Conservation (phyloP, 495 filamentous ascomycete genomes). For the Corynascus novoguineensis region DNA sequence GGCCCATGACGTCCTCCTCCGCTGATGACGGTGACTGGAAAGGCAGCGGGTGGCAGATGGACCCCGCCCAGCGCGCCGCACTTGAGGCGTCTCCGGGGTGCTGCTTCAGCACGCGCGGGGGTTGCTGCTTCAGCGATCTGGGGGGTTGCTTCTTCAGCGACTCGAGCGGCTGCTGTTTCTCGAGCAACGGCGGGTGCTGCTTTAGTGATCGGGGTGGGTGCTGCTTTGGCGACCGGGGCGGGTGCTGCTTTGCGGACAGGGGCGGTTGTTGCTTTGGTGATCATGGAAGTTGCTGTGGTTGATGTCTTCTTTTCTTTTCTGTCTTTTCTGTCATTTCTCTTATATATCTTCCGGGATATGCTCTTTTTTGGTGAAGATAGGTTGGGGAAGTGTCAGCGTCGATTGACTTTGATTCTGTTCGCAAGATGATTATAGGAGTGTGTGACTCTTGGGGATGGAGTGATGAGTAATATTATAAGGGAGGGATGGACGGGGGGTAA, state of each 20-base stretch:
- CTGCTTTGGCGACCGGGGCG: background rate
- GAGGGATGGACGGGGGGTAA: too few species aligned
- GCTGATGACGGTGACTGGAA: background rate
- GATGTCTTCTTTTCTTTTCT: too few species aligned
- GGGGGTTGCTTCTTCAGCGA: constrained; percentile 3
- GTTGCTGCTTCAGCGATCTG: constrained; percentile 8
- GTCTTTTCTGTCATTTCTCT: too few species aligned
- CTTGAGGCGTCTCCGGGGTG: constrained; percentile 9
- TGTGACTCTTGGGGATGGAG: too few species aligned
- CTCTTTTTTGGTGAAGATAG: too few species aligned
- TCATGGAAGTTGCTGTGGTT: background rate
- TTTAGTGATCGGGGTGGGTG: background rate
- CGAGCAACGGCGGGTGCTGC: background rate
- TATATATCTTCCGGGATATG: too few species aligned
- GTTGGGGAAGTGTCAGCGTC: too few species aligned
- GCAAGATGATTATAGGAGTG: too few species aligned
- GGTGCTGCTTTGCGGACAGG: background rate
- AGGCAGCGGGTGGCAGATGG: background rate
- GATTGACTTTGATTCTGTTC: too few species aligned
- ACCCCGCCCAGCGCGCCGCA: background rate
- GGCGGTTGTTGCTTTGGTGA: background rate
- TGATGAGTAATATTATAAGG: too few species aligned
- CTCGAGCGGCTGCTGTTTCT: background rate
- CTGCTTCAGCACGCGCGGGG: constrained; percentile 14
- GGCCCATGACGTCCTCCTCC: too few species aligned